Percentiles rank a stretch among this genome's conserved stretches.
Evolutionary conservation across 2,329 filamentous ascomycete species (phyloP).

Genomic region (Hymenoscyphus infarciens): DNA sequence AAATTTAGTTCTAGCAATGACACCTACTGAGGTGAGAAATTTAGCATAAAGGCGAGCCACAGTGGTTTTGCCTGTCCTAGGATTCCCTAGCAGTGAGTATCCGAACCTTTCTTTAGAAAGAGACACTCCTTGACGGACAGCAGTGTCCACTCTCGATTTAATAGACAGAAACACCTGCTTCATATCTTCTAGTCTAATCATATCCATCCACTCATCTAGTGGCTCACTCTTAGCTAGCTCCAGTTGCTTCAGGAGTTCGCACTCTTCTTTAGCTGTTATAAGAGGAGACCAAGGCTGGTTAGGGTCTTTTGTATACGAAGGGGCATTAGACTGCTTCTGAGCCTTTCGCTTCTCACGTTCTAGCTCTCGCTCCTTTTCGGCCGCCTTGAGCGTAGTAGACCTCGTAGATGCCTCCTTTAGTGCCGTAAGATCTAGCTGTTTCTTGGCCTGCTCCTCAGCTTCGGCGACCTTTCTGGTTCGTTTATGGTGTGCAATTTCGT

Average conservation of each 20-base stretch:
- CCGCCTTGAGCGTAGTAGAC: background rate
- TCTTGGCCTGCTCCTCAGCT: constrained; percentile 8
- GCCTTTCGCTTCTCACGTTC: constrained; percentile 5
- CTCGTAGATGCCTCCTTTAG: constrained; percentile 6
- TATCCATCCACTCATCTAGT: constrained; percentile 60
- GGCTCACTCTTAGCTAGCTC: constrained; percentile 48
- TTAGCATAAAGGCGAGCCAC: constrained; percentile 66
- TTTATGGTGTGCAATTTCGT: constrained; percentile 15
- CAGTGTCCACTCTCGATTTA: constrained; percentile 58
- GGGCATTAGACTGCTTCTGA: background rate
- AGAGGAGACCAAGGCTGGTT: constrained; percentile 5
- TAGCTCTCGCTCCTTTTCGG: constrained; percentile 3
- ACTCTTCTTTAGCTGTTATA: constrained; percentile 12
- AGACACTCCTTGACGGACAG: constrained; percentile 47
- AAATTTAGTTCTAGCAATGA: constrained; percentile 29
- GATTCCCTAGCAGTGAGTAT: constrained; percentile 6
- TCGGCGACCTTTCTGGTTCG: constrained; percentile 8
- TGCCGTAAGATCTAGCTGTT: constrained; percentile 13
- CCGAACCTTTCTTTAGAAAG: constrained; percentile 8
- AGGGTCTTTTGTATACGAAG: constrained; percentile 4
- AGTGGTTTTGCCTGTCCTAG: constrained; percentile 49
- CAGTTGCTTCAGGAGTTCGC: constrained; percentile 9
- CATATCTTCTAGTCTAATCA: constrained; percentile 66
- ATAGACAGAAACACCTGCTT: constrained; percentile 59
- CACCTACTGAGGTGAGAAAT: constrained; percentile 45